Conservation (phyloP, 1,139 yeast genomes). For the Geotrichum candidum region DNA sequence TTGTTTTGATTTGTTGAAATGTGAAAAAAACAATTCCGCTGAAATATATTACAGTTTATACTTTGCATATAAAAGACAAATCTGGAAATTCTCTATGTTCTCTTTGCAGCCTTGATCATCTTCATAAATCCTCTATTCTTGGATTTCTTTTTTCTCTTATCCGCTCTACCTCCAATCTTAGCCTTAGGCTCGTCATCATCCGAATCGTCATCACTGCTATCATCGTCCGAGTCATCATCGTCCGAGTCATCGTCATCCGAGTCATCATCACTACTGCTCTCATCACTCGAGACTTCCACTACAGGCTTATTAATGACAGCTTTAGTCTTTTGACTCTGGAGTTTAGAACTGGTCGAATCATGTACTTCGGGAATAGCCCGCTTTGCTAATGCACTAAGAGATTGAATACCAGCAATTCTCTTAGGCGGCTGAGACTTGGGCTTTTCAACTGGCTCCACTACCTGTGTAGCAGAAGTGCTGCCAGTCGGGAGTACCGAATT, state of each 20-base stretch:
- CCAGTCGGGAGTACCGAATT: background rate
- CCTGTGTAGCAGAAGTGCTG: background rate
- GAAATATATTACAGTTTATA: background rate
- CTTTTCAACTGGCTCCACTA: background rate
- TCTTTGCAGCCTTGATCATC: conserved; percentile 4
- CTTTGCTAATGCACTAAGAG: conserved; percentile 9
- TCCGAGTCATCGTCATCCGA: background rate
- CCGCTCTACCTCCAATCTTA: background rate
- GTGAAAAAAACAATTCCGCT: background rate
- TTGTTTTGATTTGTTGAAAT: background rate
- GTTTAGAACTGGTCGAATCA: conserved; percentile 6
- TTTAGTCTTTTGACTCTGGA: background rate
- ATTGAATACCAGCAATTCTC: conserved; percentile 10
- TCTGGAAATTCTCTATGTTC: background rate
- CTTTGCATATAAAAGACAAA: background rate
- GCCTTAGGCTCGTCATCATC: conserved; percentile 5
- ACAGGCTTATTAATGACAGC: background rate
- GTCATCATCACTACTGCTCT: conserved; percentile 1
- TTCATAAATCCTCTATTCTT: conserved; percentile 13
- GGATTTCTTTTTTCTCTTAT: conserved; percentile 1
- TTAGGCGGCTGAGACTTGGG: background rate
- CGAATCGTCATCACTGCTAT: background rate
- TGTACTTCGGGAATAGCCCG: conserved; percentile 12
- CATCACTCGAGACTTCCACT: conserved; percentile 3
- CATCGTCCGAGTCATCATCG: background rate